Evolutionary conservation across 495 filamentous ascomycete genomes (phyloP).

Genomic region (Hypoxylon fragiforme): DNA sequence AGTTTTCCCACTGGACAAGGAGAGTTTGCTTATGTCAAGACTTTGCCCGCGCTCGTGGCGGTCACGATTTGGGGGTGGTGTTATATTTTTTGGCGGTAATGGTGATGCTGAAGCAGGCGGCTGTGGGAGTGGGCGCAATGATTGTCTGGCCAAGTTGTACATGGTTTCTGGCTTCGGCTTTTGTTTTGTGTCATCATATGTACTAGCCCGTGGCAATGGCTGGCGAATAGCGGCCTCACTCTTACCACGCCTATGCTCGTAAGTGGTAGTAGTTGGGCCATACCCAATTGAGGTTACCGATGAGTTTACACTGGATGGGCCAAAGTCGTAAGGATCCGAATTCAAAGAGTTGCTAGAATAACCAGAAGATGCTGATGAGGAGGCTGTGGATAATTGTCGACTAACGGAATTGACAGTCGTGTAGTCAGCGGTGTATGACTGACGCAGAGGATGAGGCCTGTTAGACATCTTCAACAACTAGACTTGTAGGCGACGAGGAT

Average conservation of each 20-base stretch:
- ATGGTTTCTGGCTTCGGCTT: conserved; percentile 55
- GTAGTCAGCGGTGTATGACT: conserved; percentile 67
- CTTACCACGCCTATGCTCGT: conserved; percentile 73
- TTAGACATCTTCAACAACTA: conserved; percentile 54
- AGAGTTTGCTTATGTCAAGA: conserved; percentile 54
- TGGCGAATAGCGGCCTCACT: conserved; percentile 61
- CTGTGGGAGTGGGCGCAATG: conserved; percentile 75
- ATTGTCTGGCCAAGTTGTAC: conserved; percentile 74
- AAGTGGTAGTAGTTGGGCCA: conserved; percentile 39
- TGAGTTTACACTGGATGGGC: conserved; percentile 76
- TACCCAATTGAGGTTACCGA: conserved; percentile 71
- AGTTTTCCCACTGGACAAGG: conserved; percentile 40
- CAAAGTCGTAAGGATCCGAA: conserved; percentile 61
- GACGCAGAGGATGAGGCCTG: conserved; percentile 59
- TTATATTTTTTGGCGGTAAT: conserved; percentile 31
- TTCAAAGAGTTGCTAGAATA: conserved; percentile 66
- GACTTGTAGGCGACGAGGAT: conserved; percentile 24
- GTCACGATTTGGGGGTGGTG: conserved; percentile 29
- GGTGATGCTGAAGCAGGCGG: conserved; percentile 58
- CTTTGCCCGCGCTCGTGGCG: conserved; percentile 54
- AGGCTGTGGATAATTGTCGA: conserved; percentile 77
- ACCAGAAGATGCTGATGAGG: conserved; percentile 71
- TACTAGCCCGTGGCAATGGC: conserved; percentile 33
- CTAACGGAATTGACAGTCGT: conserved; percentile 49
- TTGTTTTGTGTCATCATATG: conserved; percentile 43